Base-by-base conservation (phyloP, 1,284 basidiomycete genomes). In the Chalciporus sp. region DNA sequence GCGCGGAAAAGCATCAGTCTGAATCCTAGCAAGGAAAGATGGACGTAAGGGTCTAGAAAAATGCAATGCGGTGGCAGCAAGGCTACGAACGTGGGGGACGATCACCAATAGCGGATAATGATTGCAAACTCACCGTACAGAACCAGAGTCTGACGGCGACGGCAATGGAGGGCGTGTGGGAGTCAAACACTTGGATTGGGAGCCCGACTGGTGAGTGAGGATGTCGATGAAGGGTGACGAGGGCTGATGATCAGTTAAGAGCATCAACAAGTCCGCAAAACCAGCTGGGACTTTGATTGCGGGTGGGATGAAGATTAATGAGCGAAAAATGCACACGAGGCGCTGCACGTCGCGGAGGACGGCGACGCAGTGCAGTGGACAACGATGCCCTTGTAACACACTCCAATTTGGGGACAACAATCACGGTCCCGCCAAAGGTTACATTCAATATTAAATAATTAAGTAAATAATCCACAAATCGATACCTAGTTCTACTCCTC, bases 31-130 rank as follows among this genome's bases (percentile, higher is more conserved):
- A 64, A 66, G 58, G 57, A 62, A 59, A 61, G 58, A 55, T 54
- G 57, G 53, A 60, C 44, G 43, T 47, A 60, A 58, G 51, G 49
- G 55, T 57, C 56, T 60, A 61, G 51, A 52, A 43, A 54, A 50
- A 7, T 39, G 63, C 71, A 77, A 75, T 61, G 76, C 66, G 72
- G 73, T 59, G 53, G 60, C 58, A 57, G 68, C 66, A 67, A 76
- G 76, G 75, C 64, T 54, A 60, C 61, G 61, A 68, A 71, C 65
- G 58, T 59, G 67, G n/a, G 37, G 41, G 49, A 50, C 55, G 55
- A 57, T 37, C 63, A 57, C 56, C 5, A 50, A 55, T 41, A 50
- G 47, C 29, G 52, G 41, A 50, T 26, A 48, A 53, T 41, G 19
- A 52, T 31, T 48, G 42, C 23, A 35, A 35, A 61, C 68, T 68